phyloP scores from a whole-genome alignment of 805 yeast species.

The Saturnispora gosingensis region DNA sequence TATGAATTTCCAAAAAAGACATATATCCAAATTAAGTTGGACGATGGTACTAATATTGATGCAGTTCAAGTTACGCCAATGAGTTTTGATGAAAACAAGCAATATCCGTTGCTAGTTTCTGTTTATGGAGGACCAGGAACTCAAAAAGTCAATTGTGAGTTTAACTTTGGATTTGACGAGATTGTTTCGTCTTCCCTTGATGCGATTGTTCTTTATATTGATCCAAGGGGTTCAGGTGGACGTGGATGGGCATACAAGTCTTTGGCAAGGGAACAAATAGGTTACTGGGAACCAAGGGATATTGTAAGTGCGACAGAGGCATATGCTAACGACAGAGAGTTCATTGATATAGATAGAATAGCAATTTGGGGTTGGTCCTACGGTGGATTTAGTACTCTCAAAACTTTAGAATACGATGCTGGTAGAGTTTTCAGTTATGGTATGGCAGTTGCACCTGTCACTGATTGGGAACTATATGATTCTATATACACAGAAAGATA shows the following conservation, averaged over 20 bases:
- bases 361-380: constrained; percentile 88
- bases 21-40: constrained; percentile 26
- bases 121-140: constrained; percentile 83
- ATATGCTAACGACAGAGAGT: constrained; percentile 37
- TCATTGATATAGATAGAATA: constrained; percentile 43
- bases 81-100: constrained; percentile 33
- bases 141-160: constrained; percentile 41
- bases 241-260: constrained; percentile 60
- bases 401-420: constrained; percentile 59
- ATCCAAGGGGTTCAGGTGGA: constrained; percentile 80
- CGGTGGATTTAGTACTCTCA: constrained; percentile 72
- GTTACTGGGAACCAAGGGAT: constrained; percentile 73
- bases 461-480: constrained; percentile 68
- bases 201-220: constrained; percentile 56
- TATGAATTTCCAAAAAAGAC: constrained; percentile 44
- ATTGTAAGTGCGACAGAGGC: constrained; percentile 41
- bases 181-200: constrained; percentile 47
- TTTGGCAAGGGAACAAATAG: constrained; percentile 48
- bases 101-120: constrained; percentile 57
- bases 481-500: constrained; percentile 75
- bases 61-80: constrained; percentile 57
- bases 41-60: constrained; percentile 35
- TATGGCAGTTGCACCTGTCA: constrained; percentile 79
- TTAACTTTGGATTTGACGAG: constrained; percentile 47
- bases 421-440: constrained; percentile 63